phyloP scores from a whole-genome alignment of 179 eudicot species.

The Amaranthus tricolor region DNA sequence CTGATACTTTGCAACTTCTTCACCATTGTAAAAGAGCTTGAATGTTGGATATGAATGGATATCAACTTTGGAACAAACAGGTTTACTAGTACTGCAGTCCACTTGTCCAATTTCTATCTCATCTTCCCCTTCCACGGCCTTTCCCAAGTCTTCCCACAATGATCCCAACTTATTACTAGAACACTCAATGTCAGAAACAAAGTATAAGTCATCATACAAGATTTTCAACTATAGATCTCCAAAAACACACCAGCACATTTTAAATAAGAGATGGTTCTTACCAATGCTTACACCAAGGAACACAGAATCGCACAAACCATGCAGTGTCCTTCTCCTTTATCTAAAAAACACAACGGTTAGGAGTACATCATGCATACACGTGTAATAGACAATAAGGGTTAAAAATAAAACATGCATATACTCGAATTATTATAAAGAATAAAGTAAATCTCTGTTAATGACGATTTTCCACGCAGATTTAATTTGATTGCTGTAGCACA shows the following conservation, averaged over 20 bases:
- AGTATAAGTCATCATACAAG: constrained; percentile 2
- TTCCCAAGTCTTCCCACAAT: constrained; percentile 90
- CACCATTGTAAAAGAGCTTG: constrained; percentile 92
- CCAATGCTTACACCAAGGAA: constrained; percentile 99
- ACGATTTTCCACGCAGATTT: no score
- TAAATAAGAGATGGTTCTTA: constrained; percentile 27
- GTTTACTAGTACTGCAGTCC: constrained; percentile 67
- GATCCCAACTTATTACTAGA: constrained; percentile 82
- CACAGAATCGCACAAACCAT: constrained; percentile 89
- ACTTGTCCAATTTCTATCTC: constrained; percentile 92
- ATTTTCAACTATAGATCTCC: background rate
- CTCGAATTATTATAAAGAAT: background rate
- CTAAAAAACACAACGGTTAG: constrained; percentile 30
- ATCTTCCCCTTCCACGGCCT: constrained; percentile 86
- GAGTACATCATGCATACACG: background rate
- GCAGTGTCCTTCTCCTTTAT: constrained; percentile 95
- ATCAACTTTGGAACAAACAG: constrained; percentile 75
- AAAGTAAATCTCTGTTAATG: background rate
- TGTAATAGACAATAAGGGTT: background rate
- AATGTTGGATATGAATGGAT: constrained; percentile 96
- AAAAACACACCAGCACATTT: background rate
- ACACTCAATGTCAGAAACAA: constrained; percentile 10
- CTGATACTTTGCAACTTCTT: constrained; percentile 78
- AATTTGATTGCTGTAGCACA: no score
- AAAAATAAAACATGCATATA: background rate